A percentile compares a stretch with the other conserved stretches of the same genome.
Conservation (phyloP, 2,329 filamentous ascomycete genomes). For the Ophiostoma tasmaniense region DNA sequence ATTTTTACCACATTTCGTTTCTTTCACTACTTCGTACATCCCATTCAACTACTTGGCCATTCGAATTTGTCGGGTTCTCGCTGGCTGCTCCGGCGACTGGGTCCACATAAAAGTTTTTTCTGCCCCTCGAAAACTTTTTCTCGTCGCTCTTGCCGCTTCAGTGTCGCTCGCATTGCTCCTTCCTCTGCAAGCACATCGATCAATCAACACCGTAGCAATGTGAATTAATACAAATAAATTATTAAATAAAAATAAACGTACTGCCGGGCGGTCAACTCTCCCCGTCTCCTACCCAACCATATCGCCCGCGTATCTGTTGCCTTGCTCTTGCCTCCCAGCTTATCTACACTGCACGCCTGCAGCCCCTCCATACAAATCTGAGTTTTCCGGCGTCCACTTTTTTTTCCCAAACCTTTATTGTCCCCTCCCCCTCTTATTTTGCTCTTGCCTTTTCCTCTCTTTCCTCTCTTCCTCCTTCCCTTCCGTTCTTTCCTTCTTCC, state of each 20-base stretch:
- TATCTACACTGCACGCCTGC: neutral
- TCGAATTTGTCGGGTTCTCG: slow-evolving; percentile 9
- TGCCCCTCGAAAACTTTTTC: slow-evolving; percentile 14
- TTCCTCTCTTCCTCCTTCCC: slow-evolving; percentile 10
- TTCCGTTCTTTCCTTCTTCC: slow-evolving; percentile 10
- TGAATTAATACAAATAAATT: neutral
- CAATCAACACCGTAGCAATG: neutral
- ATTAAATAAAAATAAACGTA: neutral
- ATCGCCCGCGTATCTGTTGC: neutral
- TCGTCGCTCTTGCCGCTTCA: neutral
- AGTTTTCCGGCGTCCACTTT: slow-evolving; percentile 15
- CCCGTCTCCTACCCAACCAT: slow-evolving; percentile 3
- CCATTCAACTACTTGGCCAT: neutral
- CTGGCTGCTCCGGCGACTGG: slow-evolving; percentile 10
- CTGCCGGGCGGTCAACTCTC: neutral
- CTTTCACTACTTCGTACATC: neutral
- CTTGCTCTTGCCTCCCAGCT: slow-evolving; percentile 3
- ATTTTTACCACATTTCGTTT: slow-evolving; percentile 12
- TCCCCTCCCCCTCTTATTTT: slow-evolving; percentile 8
- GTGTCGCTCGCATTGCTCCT: neutral
- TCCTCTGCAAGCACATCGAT: neutral
- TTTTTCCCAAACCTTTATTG: slow-evolving; percentile 10
- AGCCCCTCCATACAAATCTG: slow-evolving; percentile 13
- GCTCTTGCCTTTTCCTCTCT: slow-evolving; percentile 5
- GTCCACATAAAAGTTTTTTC: slow-evolving; percentile 22